Evolutionary conservation across 768 basidiomycete genomes (phyloP).

Genomic region (Pleurotus eryngii): DNA sequence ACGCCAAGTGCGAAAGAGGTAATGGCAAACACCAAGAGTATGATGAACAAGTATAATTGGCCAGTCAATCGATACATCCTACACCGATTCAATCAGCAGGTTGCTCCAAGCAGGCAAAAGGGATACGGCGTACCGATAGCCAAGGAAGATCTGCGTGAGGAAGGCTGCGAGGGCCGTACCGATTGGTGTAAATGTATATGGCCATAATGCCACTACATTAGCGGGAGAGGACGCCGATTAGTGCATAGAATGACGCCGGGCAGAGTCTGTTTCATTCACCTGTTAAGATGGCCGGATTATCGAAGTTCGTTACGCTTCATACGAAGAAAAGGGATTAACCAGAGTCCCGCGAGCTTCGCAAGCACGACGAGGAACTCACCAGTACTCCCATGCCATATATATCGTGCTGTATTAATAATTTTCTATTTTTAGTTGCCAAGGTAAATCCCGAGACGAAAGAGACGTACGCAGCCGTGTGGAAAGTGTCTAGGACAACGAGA

Average conservation of each 20-base stretch:
- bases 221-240: constrained; percentile 5
- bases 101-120: background rate
- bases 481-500: constrained; percentile 8
- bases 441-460: too few relatives aligned
- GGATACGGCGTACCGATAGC: constrained; percentile 11
- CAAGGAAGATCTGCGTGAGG: constrained; percentile 16
- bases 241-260: background rate
- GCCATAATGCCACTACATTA: constrained; percentile 7
- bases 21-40: background rate
- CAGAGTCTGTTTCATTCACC: constrained; percentile 6
- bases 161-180: constrained; percentile 13
- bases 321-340: background rate
- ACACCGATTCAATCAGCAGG: background rate
- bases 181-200: constrained; percentile 13
- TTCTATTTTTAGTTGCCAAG: background rate
- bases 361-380: background rate
- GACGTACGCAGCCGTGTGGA: constrained; percentile 9
- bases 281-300: constrained; percentile 11
- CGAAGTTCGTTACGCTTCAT: constrained; percentile 18
- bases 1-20: constrained; percentile 1
- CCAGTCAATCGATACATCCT: constrained; percentile 10
- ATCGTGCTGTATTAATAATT: constrained; percentile 8
- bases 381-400: constrained; percentile 14
- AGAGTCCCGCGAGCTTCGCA: background rate
- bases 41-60: background rate